phyloP scores from a whole-genome alignment of 768 basidiomycete species.

The Piloderma croceum region DNA sequence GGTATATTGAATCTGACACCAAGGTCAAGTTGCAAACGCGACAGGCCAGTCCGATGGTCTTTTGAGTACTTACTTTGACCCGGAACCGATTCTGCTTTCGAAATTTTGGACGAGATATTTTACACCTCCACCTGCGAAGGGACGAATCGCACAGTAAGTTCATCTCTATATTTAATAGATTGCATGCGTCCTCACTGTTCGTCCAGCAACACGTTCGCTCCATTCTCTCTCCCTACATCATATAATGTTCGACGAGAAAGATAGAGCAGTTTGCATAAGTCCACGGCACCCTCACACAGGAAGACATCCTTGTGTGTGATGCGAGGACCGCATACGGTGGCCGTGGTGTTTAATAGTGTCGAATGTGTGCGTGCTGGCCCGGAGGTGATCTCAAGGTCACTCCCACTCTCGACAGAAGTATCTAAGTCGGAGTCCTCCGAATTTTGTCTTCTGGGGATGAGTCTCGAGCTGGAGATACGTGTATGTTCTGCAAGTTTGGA shows the following conservation, averaged over 20 bases:
- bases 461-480: too few species aligned
- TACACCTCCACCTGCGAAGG: conserved; percentile 30
- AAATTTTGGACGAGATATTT: conserved; percentile 25
- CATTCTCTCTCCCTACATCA: conserved; percentile 27
- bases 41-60: background rate
- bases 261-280: conserved; percentile 27
- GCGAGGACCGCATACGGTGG: conserved; percentile 26
- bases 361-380: conserved; percentile 27
- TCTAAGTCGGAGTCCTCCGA: too few species aligned
- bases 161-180: too few species aligned
- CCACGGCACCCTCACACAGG: conserved; percentile 31
- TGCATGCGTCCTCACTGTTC: conserved; percentile 28
- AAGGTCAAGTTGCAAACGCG: too few species aligned
- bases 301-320: conserved; percentile 31
- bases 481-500: too few species aligned
- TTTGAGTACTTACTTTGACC: conserved; percentile 23
- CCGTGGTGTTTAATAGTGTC: conserved; percentile 17
- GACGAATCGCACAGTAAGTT: conserved; percentile 10
- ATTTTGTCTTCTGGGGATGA: too few species aligned
- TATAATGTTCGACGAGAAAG: conserved; percentile 29
- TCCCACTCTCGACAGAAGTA: conserved; percentile 13
- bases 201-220: conserved; percentile 33
- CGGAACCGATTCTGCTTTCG: conserved; percentile 28
- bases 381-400: conserved; percentile 27
- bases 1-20: conserved; percentile 29